Conservation (phyloP, 2,329 filamentous ascomycete genomes). For the Aspergillus neotritici region DNA sequence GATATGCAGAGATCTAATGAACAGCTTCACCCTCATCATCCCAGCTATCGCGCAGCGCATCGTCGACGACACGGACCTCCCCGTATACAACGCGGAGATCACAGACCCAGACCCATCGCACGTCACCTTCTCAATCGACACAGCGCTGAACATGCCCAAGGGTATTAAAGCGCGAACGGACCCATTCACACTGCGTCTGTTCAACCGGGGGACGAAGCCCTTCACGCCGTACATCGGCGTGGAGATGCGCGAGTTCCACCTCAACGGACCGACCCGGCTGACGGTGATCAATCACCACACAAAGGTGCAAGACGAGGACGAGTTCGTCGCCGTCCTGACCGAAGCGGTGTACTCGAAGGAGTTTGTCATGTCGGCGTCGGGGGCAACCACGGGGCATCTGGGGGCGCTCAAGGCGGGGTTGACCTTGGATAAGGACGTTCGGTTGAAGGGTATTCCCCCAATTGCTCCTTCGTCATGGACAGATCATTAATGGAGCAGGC, state of each 20-base stretch:
- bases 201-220: conserved; percentile 35
- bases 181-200: conserved; percentile 37
- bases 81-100: conserved; percentile 17
- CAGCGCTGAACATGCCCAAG: conserved; percentile 14
- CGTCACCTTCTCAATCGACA: conserved; percentile 18
- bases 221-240: conserved; percentile 14
- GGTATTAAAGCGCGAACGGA: conserved; percentile 20
- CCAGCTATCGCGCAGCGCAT: conserved; percentile 21
- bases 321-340: conserved; percentile 39
- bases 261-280: conserved; percentile 30
- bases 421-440: conserved; percentile 40
- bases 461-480: background rate
- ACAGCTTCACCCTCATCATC: conserved; percentile 19
- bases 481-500: conserved; percentile 5
- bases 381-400: conserved; percentile 35
- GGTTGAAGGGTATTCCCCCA: conserved; percentile 26
- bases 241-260: conserved; percentile 9
- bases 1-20: background rate
- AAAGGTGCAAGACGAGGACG: conserved; percentile 33
- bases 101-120: conserved; percentile 14
- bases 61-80: conserved; percentile 18
- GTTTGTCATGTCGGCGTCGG: conserved; percentile 37
- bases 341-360: conserved; percentile 36
- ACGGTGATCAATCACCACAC: conserved; percentile 32
- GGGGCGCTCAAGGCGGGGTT: conserved; percentile 37